phyloP scores from a whole-genome alignment of 2,329 filamentous ascomycete genomes.

The Pseudogymnoascus verrucosus region DNA sequence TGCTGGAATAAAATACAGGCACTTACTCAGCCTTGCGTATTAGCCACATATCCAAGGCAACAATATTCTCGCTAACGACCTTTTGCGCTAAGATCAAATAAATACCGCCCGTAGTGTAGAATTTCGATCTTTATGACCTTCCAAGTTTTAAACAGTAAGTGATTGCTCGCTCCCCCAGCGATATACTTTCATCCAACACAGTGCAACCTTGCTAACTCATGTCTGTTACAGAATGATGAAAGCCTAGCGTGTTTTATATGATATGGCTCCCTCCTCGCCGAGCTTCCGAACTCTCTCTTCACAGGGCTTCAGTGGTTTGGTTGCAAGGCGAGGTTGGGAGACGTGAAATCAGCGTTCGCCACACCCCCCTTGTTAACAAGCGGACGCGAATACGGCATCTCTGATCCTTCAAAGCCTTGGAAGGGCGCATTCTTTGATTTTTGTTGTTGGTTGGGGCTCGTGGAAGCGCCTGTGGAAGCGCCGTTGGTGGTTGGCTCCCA shows the following conservation, averaged over 20 bases:
- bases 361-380: slow-evolving; percentile 93
- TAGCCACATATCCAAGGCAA: not conserved
- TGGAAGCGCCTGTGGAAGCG: not conserved
- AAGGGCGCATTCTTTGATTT: slow-evolving; percentile 29
- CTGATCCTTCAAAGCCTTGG: slow-evolving; percentile 62
- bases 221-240: slow-evolving; percentile 80
- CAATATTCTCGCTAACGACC: not conserved
- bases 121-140: slow-evolving; percentile 73
- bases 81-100: slow-evolving; percentile 9
- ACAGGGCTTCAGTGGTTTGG: slow-evolving; percentile 82
- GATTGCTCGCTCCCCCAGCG: slow-evolving; percentile 17
- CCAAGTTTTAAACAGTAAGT: slow-evolving; percentile 98
- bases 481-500: not conserved
- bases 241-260: slow-evolving; percentile 94
- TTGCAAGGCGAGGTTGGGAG: slow-evolving; percentile 57
- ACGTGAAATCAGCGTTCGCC: slow-evolving; percentile 98
- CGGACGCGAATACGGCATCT: slow-evolving; percentile 98
- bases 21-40: not conserved
- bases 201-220: slow-evolving; percentile 29
- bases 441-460: not conserved
- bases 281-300: slow-evolving; percentile 75
- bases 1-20: not conserved
- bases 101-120: slow-evolving; percentile 3
- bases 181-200: slow-evolving; percentile 4
- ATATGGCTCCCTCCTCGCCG: slow-evolving; percentile 59